Conservation (phyloP, 139 green algal species). For the Closterium sp. region DNA sequence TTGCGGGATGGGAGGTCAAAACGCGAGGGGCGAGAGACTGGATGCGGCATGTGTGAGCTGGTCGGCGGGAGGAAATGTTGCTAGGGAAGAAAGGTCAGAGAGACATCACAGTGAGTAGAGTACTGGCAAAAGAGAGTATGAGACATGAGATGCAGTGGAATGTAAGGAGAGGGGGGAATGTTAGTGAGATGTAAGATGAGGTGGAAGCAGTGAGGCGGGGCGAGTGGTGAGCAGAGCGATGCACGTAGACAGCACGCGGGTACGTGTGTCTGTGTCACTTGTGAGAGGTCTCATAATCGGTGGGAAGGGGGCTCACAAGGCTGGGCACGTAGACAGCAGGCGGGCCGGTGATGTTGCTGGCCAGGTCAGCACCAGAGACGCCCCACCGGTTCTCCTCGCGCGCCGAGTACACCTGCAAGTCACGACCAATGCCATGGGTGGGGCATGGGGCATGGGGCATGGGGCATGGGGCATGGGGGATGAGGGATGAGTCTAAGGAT, state of each 20-base stretch:
- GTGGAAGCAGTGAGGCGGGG: not conserved
- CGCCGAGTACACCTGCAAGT: slow-evolving; percentile 30
- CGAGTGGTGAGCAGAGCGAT: too few relatives aligned
- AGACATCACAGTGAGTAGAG: not conserved
- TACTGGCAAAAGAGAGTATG: not conserved
- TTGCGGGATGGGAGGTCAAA: not conserved
- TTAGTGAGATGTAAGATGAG: not conserved
- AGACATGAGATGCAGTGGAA: not conserved
- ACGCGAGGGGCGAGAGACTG: not conserved
- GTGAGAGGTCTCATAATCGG: too few relatives aligned
- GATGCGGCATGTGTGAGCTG: not conserved
- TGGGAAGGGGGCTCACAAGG: not conserved
- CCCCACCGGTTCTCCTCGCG: slow-evolving; percentile 21
- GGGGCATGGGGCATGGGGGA: too few relatives aligned
- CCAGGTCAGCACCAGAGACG: slow-evolving; percentile 27
- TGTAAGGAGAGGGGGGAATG: too few relatives aligned
- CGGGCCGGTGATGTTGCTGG: slow-evolving; percentile 15
- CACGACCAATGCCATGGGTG: not conserved
- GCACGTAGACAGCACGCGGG: too few relatives aligned
- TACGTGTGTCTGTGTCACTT: too few relatives aligned
- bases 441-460: too few relatives aligned
- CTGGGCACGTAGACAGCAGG: slow-evolving; percentile 32
- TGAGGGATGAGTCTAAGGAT: too few relatives aligned
- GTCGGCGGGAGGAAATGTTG: not conserved
- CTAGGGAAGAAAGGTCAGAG: not conserved